phyloP scores from a whole-genome alignment of 306 rosid species.

The Albizia julibrissin region DNA sequence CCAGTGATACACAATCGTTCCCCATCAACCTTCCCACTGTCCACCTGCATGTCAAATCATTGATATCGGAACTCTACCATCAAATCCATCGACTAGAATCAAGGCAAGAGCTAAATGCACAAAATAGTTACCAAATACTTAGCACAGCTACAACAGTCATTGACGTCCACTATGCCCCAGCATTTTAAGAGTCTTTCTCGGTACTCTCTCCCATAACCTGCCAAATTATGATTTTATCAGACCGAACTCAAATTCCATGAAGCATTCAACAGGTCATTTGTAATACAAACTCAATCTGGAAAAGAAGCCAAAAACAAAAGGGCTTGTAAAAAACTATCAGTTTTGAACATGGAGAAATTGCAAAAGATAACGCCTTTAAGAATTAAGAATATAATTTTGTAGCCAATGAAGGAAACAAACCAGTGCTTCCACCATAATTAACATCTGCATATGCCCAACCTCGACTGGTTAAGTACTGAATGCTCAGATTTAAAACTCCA shows the following conservation, averaged over 20 bases:
- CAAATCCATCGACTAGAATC: constrained; percentile 18
- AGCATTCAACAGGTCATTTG: background rate
- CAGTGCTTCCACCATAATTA: constrained; percentile 98
- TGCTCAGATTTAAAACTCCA: constrained; percentile 65
- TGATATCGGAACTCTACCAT: background rate
- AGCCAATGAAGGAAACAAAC: constrained; percentile 56
- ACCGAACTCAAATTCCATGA: background rate
- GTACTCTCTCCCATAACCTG: constrained; percentile 93
- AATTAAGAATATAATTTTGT: constrained; percentile 24
- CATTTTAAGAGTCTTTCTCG: constrained; percentile 82
- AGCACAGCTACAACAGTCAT: constrained; percentile 96
- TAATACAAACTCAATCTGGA: background rate
- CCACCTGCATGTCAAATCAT: constrained; percentile 56
- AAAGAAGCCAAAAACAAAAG: background rate
- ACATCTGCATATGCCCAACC: constrained; percentile 93
- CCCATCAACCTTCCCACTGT: constrained; percentile 77
- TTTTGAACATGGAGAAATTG: background rate
- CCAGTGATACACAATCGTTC: constrained; percentile 86
- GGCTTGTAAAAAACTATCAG: background rate
- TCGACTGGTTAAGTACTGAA: constrained; percentile 95
- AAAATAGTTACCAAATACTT: constrained; percentile 68
- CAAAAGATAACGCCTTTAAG: background rate
- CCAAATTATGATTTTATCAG: constrained; percentile 24
- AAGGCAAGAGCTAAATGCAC: constrained; percentile 1
- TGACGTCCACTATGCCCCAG: constrained; percentile 97